Evolutionary conservation across 345 rosid genomes (phyloP).

Genomic region (Bruguiera parviflora): DNA sequence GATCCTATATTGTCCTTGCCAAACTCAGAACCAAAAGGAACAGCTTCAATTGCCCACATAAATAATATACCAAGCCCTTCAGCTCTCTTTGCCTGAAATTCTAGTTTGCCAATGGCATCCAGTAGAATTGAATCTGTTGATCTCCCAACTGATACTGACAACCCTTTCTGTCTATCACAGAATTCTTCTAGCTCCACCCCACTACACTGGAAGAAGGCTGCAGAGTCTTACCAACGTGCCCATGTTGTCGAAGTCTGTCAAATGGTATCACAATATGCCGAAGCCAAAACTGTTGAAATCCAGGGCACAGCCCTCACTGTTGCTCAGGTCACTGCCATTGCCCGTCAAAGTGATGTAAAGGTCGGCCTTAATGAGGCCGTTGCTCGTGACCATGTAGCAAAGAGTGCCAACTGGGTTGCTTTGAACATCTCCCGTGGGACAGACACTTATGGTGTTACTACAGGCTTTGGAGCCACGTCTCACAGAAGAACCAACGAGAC

Average conservation of each 20-base stretch:
- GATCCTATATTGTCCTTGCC: not conserved
- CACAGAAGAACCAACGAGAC: constrained; percentile 39
- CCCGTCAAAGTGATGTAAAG: constrained; percentile 19
- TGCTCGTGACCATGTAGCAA: constrained; percentile 35
- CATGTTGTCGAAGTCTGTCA: constrained; percentile 33
- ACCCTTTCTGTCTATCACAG: constrained; percentile 6
- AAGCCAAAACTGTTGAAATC: constrained; percentile 27
- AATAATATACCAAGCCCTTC: not conserved
- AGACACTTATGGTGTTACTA: constrained; percentile 49
- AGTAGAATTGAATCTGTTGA: not conserved
- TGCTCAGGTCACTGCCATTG: constrained; percentile 41
- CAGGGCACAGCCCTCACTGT: constrained; percentile 42
- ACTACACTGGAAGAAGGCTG: constrained; percentile 37
- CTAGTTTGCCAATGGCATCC: constrained; percentile 8
- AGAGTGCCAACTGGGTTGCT: constrained; percentile 44
- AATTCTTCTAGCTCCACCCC: constrained; percentile 6
- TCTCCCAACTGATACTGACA: not conserved
- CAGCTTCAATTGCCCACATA: not conserved
- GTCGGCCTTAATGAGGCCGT: constrained; percentile 27
- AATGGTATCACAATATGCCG: constrained; percentile 33
- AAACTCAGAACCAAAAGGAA: not conserved
- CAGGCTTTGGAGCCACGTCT: constrained; percentile 47
- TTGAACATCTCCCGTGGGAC: constrained; percentile 31
- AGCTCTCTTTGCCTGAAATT: not conserved
- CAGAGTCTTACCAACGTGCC: constrained; percentile 26